A percentile compares a stretch with the other conserved stretches of the same genome.
Evolutionary conservation across 495 filamentous ascomycete species (phyloP).

Genomic region (Penicillium soppii): DNA sequence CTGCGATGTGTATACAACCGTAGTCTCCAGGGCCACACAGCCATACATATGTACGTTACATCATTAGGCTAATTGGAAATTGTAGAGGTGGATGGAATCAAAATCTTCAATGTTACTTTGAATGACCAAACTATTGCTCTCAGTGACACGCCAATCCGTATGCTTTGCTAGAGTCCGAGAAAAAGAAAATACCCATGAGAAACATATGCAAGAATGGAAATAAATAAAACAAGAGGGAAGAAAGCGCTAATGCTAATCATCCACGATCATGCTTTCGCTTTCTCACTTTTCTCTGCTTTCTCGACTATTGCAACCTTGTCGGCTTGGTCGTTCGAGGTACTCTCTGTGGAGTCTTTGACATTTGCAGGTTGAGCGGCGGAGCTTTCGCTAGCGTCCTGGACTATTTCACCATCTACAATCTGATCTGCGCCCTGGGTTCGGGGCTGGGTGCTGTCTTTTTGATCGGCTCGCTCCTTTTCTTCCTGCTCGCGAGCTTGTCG

Average conservation of each 20-base stretch:
- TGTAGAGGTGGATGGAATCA: not conserved
- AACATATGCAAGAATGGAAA: conserved; percentile 5
- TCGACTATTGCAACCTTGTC: not conserved
- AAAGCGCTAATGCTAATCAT: not conserved
- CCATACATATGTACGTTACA: no score
- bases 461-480: conserved; percentile 66
- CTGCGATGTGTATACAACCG: not conserved
- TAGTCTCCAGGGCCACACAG: no score
- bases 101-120: not conserved
- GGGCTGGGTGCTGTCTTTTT: conserved; percentile 11
- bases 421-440: conserved; percentile 3
- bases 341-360: conserved; percentile 12
- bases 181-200: conserved; percentile 2
- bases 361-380: conserved; percentile 14
- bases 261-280: not conserved
- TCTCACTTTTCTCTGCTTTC: not conserved
- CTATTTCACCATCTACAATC: not conserved
- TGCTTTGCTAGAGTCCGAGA: not conserved
- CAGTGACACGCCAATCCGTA: not conserved
- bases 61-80: not conserved
- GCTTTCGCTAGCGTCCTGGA: conserved; percentile 17
- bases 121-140: conserved; percentile 2
- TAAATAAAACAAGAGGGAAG: not conserved
- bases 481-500: conserved; percentile 68
- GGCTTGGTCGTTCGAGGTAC: not conserved